Conservation (phyloP, 2,329 filamentous ascomycete genomes). For the Alternaria arborescens region DNA sequence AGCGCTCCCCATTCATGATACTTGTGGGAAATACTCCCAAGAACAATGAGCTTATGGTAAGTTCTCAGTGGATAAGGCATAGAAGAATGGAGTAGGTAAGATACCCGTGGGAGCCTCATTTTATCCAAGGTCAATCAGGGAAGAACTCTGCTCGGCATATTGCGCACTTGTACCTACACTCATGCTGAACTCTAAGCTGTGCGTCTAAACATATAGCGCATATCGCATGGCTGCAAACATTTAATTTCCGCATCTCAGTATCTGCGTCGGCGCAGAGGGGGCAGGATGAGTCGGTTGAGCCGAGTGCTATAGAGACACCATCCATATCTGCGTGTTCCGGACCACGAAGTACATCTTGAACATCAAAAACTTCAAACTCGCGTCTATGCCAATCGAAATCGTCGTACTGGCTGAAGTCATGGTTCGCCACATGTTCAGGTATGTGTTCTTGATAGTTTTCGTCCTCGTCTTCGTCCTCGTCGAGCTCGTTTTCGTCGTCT, state of each 20-base stretch:
- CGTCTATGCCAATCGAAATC: background rate
- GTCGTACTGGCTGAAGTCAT: background rate
- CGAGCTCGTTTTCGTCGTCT: background rate
- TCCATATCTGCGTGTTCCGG: background rate
- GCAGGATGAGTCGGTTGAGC: background rate
- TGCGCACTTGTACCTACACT: conserved; percentile 11
- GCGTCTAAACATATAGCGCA: conserved; percentile 2
- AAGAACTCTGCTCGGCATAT: conserved; percentile 12
- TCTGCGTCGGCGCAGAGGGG: conserved; percentile 1
- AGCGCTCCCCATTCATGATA: background rate
- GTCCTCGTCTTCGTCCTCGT: background rate
- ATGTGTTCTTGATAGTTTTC: background rate
- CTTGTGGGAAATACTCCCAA: background rate
- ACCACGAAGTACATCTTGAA: conserved; percentile 4
- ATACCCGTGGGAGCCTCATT: background rate
- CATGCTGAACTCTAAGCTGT: conserved; percentile 2
- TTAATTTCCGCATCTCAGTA: conserved; percentile 1
- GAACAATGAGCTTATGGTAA: background rate
- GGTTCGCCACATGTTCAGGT: background rate
- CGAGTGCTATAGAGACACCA: background rate
- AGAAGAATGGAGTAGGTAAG: background rate
- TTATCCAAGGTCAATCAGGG: background rate
- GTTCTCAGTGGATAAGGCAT: background rate
- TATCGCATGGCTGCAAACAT: conserved; percentile 5
- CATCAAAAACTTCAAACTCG: background rate